phyloP scores from a whole-genome alignment of 768 basidiomycete species.

The Termitomyces sp. region DNA sequence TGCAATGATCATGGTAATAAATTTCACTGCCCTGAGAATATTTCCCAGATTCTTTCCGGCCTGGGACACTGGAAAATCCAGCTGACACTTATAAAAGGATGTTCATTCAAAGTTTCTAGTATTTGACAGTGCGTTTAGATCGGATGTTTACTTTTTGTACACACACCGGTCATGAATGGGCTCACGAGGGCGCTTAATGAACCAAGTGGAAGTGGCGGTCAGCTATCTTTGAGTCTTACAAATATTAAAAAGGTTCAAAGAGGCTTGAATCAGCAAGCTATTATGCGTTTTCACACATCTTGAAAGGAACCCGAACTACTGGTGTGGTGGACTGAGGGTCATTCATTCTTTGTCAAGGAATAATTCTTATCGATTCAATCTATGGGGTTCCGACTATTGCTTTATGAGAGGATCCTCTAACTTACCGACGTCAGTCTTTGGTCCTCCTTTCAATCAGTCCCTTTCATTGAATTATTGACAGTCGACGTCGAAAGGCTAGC shows the following conservation, averaged over 20 bases:
- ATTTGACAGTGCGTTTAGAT: background rate
- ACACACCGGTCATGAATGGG: background rate
- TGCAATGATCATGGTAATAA: background rate
- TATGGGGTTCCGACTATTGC: background rate
- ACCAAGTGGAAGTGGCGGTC: background rate
- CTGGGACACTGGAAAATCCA: background rate
- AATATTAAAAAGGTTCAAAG: background rate
- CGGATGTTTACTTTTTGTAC: background rate
- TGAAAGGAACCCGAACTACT: background rate
- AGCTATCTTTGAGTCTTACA: background rate
- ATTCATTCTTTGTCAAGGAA: background rate
- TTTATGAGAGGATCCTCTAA: background rate
- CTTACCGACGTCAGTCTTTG: background rate
- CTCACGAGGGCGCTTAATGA: background rate
- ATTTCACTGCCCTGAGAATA: background rate
- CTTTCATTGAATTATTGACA: background rate
- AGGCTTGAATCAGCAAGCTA: no score
- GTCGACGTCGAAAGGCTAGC: background rate
- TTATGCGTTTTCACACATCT: background rate
- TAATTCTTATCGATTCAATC: background rate
- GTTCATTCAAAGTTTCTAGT: background rate
- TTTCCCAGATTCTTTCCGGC: background rate
- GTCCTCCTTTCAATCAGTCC: background rate
- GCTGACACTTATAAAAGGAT: background rate
- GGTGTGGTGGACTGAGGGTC: background rate